Percentiles rank a stretch among this genome's conserved stretches.
These are phyloP conservation scores for Trichoderma orchidacearum DNA, from an alignment of 495 filamentous ascomycete genomes.

Conservation along the genomic window DNA sequence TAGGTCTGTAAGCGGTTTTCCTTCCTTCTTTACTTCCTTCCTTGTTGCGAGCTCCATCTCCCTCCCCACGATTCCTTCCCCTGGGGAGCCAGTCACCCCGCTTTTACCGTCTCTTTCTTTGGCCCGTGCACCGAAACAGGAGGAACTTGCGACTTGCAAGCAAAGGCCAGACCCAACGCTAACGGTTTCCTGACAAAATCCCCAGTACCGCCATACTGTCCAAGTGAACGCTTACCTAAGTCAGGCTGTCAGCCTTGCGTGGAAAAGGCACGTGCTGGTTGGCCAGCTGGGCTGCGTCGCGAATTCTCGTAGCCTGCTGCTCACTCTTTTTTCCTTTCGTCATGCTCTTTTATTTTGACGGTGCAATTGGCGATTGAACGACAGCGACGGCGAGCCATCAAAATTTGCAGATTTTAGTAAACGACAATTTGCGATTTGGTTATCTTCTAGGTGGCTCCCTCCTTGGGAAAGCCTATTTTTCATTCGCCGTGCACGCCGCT, in stretches of 20 bases:
- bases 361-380: background rate
- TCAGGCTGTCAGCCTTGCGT: slow-evolving; percentile 1
- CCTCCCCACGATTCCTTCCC: too few relatives aligned
- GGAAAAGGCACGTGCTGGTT: background rate
- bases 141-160: too few relatives aligned
- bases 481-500: background rate
- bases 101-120: background rate
- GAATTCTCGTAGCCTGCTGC: background rate
- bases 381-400: too few relatives aligned
- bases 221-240: background rate
- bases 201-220: too few relatives aligned
- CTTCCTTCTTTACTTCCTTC: background rate
- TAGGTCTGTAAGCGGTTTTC: too few relatives aligned
- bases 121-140: background rate
- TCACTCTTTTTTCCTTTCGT: too few relatives aligned
- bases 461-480: background rate
- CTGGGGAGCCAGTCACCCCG: too few relatives aligned
- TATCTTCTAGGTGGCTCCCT: background rate
- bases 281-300: background rate
- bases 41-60: too few relatives aligned
- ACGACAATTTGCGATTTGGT: background rate
- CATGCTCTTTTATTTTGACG: background rate
- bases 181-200: too few relatives aligned
- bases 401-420: too few relatives aligned
- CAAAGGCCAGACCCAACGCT: too few relatives aligned